These are phyloP conservation scores for Oidium heveae DNA, from an alignment of 2,329 filamentous ascomycete species.

Conservation along the genomic window DNA sequence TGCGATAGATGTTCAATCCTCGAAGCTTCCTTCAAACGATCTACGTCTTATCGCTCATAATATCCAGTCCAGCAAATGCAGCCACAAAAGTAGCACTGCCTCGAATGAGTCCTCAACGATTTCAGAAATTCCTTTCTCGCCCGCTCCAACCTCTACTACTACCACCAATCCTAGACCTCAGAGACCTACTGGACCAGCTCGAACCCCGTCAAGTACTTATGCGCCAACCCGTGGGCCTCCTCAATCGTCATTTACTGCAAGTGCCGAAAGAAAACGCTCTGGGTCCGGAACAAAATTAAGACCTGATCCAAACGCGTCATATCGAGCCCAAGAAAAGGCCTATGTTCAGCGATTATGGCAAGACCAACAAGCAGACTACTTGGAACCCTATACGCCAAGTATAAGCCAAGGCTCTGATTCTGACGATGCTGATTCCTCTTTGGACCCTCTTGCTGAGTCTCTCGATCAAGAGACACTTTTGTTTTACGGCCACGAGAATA, in stretches of 20 bases:
- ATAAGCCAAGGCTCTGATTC: conserved; percentile 45
- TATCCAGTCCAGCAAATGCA: conserved; percentile 14
- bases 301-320: conserved; percentile 45
- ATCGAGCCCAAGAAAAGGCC: conserved; percentile 71
- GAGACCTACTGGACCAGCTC: conserved; percentile 40
- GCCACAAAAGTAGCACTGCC: conserved; percentile 19
- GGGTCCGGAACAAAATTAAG: conserved; percentile 29
- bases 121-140: conserved; percentile 6
- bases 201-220: conserved; percentile 61
- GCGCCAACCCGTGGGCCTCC: conserved; percentile 34
- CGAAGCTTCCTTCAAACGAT: conserved; percentile 8
- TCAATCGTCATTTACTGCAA: conserved; percentile 20
- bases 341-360: conserved; percentile 83
- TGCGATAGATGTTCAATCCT: conserved; percentile 1
- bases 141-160: conserved; percentile 16
- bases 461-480: conserved; percentile 84
- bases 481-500: conserved; percentile 75
- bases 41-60: conserved; percentile 7
- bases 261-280: conserved; percentile 23
- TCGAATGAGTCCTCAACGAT: conserved; percentile 3
- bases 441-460: conserved; percentile 56
- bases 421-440: conserved; percentile 79
- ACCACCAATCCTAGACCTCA: conserved; percentile 29
- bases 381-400: conserved; percentile 41
- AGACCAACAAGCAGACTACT: conserved; percentile 27